Evolutionary conservation across 306 rosid genomes (phyloP).

Genomic region (Cucumis melo): DNA sequence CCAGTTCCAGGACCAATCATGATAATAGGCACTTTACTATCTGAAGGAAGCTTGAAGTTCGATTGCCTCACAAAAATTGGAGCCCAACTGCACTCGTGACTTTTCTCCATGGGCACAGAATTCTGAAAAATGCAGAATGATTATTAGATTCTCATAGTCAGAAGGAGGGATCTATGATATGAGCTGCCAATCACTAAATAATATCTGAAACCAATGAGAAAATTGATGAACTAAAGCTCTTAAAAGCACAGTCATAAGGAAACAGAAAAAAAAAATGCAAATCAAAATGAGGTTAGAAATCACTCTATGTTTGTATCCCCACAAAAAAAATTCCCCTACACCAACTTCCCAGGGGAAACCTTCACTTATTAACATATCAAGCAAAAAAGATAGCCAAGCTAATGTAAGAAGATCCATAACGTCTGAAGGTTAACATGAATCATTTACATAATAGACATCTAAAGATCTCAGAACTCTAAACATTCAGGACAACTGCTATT

Average conservation of each 20-base stretch:
- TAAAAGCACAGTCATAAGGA: background rate
- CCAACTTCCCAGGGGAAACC: background rate
- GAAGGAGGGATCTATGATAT: background rate
- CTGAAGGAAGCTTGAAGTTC: slow-evolving; percentile 81
- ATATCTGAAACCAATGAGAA: background rate
- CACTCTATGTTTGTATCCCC: background rate
- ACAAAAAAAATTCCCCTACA: background rate
- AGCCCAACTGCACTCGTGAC: slow-evolving; percentile 74
- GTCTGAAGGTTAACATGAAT: background rate
- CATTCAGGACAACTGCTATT: background rate
- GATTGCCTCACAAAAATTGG: slow-evolving; percentile 91
- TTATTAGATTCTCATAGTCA: background rate
- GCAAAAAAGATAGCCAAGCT: background rate
- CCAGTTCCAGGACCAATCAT: slow-evolving; percentile 99
- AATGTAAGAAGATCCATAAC: background rate
- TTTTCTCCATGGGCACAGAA: slow-evolving; percentile 56
- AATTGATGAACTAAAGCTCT: background rate
- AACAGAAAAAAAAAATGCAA: background rate
- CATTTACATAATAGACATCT: background rate
- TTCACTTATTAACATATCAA: background rate
- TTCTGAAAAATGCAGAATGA: slow-evolving; percentile 28
- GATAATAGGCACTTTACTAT: slow-evolving; percentile 63
- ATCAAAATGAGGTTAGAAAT: background rate
- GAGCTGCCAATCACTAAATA: background rate
- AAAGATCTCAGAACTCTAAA: background rate